Evolutionary conservation across 2,329 filamentous ascomycete genomes (phyloP), one percentile per base, ranked within the genome.

Genomic region (Elsinoe necatrix): DNA sequence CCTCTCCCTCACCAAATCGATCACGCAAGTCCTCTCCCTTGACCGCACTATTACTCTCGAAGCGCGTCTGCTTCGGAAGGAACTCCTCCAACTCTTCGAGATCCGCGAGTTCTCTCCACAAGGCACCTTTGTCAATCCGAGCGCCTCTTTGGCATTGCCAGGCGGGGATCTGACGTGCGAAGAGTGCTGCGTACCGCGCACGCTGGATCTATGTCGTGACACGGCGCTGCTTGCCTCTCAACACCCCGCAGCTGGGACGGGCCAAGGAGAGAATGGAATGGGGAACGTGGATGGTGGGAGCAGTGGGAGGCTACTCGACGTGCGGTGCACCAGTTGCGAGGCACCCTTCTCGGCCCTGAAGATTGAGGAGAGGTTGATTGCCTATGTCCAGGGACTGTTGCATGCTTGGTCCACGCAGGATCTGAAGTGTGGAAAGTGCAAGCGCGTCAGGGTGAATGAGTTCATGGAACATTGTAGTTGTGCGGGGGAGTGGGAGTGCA

Each of bases 391-490:
- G 69, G 82, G 81, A 20, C 73, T 86, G 67, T 76, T 89, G 6
- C 79, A 89, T 23, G 83, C 86, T 64, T 98, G 95, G 91, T 79
- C 83, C 61, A 88, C 85, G 31, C 92, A 97, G 73, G 93, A 98
- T 69, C 72, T 97, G 58, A 89, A 89, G 72, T 98, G 93, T 69
- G 82, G 80, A 29, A 89, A 89, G 63, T 84, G 81, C 64, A 71
- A 70, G 41, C 65, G 73, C 3, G 71, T 95, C 37, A 77, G 89
- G 67, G 78, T 88, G 39, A 97, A 95, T 68, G 92, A 96, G 66
- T 95, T 97, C 65, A 90, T 93, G 84, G 92, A 96, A 70, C 91
- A 97, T 71, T 98, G 95, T 72, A 86, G 85, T 9, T 98, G 93
- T 75, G 89, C 88, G 60, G 93, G 93, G 2, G 80, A 81, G 58